phyloP scores from a whole-genome alignment of 495 filamentous ascomycete genomes.

The Pyronema domesticum region DNA sequence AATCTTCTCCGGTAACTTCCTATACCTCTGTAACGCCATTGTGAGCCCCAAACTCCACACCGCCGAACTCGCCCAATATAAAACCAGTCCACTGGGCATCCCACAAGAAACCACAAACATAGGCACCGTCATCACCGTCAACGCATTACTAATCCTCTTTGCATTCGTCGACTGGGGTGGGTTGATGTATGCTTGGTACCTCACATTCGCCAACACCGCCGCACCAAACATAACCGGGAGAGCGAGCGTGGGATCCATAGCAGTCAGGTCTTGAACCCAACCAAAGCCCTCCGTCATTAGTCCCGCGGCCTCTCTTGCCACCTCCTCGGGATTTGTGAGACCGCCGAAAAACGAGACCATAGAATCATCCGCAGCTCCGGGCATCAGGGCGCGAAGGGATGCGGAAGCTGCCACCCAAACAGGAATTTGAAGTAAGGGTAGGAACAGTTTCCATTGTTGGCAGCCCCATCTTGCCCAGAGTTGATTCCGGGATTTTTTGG shows the following conservation, averaged over 20 bases:
- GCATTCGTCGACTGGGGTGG: neutral
- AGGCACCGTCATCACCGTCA: neutral
- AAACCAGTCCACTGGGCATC: neutral
- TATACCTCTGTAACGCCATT: neutral
- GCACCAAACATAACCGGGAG: slow-evolving; percentile 44
- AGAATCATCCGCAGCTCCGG: slow-evolving; percentile 28
- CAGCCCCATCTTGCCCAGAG: slow-evolving; percentile 33
- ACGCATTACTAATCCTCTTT: neutral
- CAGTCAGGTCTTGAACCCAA: slow-evolving; percentile 65
- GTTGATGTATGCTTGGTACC: neutral
- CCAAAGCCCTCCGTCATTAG: slow-evolving; percentile 51
- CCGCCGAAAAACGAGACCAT: neutral
- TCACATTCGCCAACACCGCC: slow-evolving; percentile 30
- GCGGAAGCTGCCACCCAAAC: slow-evolving; percentile 54
- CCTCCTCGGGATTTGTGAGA: slow-evolving; percentile 25
- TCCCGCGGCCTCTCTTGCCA: slow-evolving; percentile 16
- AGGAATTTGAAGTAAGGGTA: slow-evolving; percentile 38
- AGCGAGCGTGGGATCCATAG: slow-evolving; percentile 47
- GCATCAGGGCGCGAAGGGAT: slow-evolving; percentile 42
- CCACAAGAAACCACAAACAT: neutral
- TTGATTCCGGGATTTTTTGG: slow-evolving; percentile 23
- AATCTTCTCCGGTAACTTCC: neutral
- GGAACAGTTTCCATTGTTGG: slow-evolving; percentile 34
- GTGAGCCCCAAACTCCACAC: neutral
- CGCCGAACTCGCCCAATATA: slow-evolving; percentile 3